Conservation (phyloP, 305 asterid species). For the Fraxinus velutina region DNA sequence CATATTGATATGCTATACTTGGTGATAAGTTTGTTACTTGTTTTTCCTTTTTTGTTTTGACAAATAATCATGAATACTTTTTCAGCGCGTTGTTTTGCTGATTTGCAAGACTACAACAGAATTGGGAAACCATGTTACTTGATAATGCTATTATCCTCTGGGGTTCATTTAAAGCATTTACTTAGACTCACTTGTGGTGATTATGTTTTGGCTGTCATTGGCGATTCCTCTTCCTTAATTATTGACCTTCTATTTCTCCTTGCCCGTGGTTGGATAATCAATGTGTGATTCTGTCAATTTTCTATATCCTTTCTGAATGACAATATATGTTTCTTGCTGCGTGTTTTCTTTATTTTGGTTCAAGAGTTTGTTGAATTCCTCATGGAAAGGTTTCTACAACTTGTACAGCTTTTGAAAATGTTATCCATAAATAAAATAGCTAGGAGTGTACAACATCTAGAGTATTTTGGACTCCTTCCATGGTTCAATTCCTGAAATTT, state of each 20-base stretch:
- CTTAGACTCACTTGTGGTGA: background rate
- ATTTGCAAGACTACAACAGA: background rate
- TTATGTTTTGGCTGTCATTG: background rate
- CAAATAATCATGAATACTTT: background rate
- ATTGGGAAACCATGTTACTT: background rate
- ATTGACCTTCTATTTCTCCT: background rate
- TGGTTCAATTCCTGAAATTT: background rate
- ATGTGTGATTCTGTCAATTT: background rate
- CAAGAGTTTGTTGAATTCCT: background rate
- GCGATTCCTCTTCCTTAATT: background rate
- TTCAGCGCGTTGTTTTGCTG: background rate
- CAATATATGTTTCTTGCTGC: background rate
- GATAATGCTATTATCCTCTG: background rate
- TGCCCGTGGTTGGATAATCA: background rate
- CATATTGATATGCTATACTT: background rate
- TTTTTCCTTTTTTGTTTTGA: background rate
- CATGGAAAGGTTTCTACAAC: background rate
- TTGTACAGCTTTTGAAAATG: background rate
- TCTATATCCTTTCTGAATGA: background rate
- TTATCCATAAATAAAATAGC: background rate
- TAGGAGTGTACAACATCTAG: background rate
- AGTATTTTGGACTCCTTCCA: background rate
- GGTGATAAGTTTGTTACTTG: background rate
- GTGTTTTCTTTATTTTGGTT: background rate
- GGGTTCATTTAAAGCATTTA: background rate